Evolutionary conservation across 805 yeast genomes (phyloP).

Genomic region (Priceomyces haplophilus): DNA sequence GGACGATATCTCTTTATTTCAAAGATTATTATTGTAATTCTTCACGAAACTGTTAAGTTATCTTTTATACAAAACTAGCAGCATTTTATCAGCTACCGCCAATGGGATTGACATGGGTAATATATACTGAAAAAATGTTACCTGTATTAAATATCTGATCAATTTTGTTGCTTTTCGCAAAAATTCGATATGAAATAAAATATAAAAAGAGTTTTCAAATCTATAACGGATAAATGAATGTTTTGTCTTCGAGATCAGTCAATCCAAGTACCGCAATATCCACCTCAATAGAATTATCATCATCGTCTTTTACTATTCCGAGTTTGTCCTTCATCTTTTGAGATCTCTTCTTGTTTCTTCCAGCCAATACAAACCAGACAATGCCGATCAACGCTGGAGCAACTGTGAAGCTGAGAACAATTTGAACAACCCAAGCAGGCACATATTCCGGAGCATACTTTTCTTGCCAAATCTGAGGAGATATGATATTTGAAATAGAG

Average conservation of each 20-base stretch:
- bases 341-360: slow-evolving; percentile 43
- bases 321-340: slow-evolving; percentile 6
- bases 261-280: slow-evolving; percentile 47
- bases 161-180: too few relatives aligned
- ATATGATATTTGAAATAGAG: slow-evolving; percentile 47
- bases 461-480: slow-evolving; percentile 50
- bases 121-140: too few relatives aligned
- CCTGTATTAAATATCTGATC: too few relatives aligned
- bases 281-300: slow-evolving; percentile 30
- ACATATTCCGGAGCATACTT: slow-evolving; percentile 35
- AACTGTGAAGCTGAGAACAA: slow-evolving; percentile 46
- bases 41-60: too few relatives aligned
- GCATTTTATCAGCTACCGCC: too few relatives aligned
- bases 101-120: too few relatives aligned
- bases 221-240: slow-evolving; percentile 49
- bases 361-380: slow-evolving; percentile 37
- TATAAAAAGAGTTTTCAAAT: background rate
- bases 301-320: slow-evolving; percentile 24
- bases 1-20: too few relatives aligned
- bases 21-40: too few relatives aligned
- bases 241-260: slow-evolving; percentile 51
- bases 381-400: slow-evolving; percentile 42
- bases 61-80: too few relatives aligned
- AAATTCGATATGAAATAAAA: too few relatives aligned
- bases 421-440: slow-evolving; percentile 50